Evolutionary conservation across 2,329 filamentous ascomycete genomes (phyloP).

Genomic region (Geosmithia flava): DNA sequence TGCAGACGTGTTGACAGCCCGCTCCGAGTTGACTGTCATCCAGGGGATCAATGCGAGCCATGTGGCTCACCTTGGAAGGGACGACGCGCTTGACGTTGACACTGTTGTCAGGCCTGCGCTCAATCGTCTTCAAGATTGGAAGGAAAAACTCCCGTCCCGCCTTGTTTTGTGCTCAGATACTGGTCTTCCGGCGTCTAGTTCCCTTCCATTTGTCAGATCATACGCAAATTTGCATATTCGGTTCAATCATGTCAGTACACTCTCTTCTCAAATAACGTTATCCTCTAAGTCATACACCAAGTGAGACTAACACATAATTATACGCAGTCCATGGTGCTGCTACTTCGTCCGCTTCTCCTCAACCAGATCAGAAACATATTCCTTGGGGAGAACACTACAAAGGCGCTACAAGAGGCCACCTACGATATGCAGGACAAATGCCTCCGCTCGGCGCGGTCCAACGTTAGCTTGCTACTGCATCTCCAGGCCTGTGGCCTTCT

Average conservation of each 20-base stretch:
- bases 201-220: not conserved
- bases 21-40: not conserved
- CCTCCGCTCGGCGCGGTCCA: not conserved
- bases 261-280: not conserved
- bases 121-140: not conserved
- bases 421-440: not conserved
- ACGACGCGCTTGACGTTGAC: not conserved
- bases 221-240: not conserved
- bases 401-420: not conserved
- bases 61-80: not conserved
- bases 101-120: not conserved
- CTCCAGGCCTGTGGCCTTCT: not conserved
- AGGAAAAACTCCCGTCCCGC: not conserved
- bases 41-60: no score
- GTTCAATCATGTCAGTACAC: not conserved
- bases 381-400: not conserved
- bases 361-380: not conserved
- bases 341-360: not conserved
- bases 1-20: not conserved
- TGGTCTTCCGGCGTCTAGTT: not conserved
- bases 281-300: no score
- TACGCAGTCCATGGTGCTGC: not conserved
- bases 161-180: not conserved
- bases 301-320: no score
- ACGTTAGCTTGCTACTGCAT: not conserved